Evolutionary conservation across 2,329 filamentous ascomycete species (phyloP).

Genomic region (Cladosporium halotolerans): DNA sequence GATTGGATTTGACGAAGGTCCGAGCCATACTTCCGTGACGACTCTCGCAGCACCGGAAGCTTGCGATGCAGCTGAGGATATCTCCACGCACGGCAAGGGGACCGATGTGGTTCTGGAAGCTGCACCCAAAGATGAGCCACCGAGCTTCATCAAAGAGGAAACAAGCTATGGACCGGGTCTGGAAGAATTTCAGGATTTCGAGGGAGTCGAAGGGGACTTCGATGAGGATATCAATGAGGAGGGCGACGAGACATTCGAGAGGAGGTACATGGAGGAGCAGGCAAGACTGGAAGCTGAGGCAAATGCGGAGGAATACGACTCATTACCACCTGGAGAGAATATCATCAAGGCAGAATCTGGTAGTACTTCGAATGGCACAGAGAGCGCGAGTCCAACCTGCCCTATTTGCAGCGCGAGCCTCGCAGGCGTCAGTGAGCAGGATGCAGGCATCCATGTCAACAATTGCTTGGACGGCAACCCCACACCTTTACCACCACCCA

Average conservation of each 20-base stretch:
- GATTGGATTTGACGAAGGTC: conserved; percentile 16
- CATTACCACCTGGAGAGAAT: conserved; percentile 17
- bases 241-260: conserved; percentile 46
- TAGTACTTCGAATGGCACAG: conserved; percentile 10
- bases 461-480: conserved; percentile 81
- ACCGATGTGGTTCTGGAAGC: not conserved
- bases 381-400: conserved; percentile 45
- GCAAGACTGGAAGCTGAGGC: conserved; percentile 47
- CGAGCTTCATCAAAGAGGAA: conserved; percentile 40
- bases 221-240: conserved; percentile 55
- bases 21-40: conserved; percentile 7
- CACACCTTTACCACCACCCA: conserved; percentile 45
- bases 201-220: conserved; percentile 47
- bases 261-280: conserved; percentile 70
- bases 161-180: conserved; percentile 42
- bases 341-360: conserved; percentile 4
- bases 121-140: conserved; percentile 8
- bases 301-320: conserved; percentile 35
- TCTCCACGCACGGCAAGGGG: not conserved
- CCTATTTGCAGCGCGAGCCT: conserved; percentile 71
- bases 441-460: conserved; percentile 82
- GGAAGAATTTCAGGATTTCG: conserved; percentile 47
- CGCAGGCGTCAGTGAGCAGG: conserved; percentile 49
- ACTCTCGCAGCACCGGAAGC: not conserved
- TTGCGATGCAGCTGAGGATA: not conserved